Conservation (phyloP, 768 basidiomycete species). For the Leccinum broughii region DNA sequence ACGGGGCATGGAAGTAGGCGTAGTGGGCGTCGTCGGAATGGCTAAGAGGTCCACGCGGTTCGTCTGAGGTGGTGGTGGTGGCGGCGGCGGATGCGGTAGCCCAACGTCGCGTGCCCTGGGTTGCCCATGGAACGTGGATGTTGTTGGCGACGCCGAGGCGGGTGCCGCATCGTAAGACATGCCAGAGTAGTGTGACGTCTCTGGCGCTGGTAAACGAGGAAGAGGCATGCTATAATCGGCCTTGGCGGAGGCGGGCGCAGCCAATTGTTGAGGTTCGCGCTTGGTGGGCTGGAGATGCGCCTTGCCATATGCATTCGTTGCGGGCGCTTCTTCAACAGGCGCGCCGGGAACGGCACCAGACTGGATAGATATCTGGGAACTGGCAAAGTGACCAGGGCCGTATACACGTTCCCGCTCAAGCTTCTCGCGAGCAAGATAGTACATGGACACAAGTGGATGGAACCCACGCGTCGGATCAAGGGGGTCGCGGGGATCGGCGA, state of each 20-base stretch:
- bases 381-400: constrained; percentile 92
- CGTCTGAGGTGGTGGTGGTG: constrained; percentile 27
- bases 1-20: constrained; percentile 47
- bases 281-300: constrained; percentile 34
- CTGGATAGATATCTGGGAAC: constrained; percentile 75
- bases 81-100: constrained; percentile 21
- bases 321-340: constrained; percentile 20
- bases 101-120: constrained; percentile 71
- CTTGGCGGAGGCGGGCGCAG: constrained; percentile 36
- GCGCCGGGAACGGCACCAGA: constrained; percentile 24
- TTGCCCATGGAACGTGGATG: constrained; percentile 56
- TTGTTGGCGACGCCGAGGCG: constrained; percentile 54
- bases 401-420: constrained; percentile 92
- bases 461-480: constrained; percentile 89
- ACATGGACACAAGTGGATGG: constrained; percentile 94
- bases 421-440: constrained; percentile 95
- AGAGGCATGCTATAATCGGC: constrained; percentile 84
- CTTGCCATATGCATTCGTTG: constrained; percentile 24
- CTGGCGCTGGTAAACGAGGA: constrained; percentile 78
- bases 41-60: constrained; percentile 33
- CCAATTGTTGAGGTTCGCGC: constrained; percentile 30
- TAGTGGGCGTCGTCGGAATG: constrained; percentile 29
- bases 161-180: constrained; percentile 71
- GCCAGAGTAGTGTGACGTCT: constrained; percentile 77
- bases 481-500: constrained; percentile 50